phyloP scores from a whole-genome alignment of 306 rosid genomes.

The Luffa aegyptiaca region DNA sequence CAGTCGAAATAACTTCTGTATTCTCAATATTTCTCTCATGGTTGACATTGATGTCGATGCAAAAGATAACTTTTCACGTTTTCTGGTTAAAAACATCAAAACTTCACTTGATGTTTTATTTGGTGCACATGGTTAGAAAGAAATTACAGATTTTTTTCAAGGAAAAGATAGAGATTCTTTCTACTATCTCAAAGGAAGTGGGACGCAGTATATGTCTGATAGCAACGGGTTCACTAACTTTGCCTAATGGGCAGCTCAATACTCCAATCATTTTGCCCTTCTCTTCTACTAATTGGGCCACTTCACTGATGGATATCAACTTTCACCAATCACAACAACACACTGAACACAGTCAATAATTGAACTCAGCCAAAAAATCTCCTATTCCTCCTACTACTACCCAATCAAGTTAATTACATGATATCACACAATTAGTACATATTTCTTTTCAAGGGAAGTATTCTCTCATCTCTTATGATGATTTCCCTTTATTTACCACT shows the following conservation, averaged over 20 bases:
- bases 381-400: not conserved
- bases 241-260: not conserved
- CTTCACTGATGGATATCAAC: not conserved
- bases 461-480: not conserved
- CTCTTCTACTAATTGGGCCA: not conserved
- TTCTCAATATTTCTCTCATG: not conserved
- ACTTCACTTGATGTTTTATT: not conserved
- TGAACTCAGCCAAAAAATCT: not conserved
- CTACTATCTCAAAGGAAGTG: not conserved
- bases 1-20: not conserved
- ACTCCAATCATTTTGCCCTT: not conserved
- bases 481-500: not conserved
- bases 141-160: not conserved
- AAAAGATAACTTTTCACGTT: not conserved
- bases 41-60: not conserved
- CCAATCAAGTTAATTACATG: not conserved
- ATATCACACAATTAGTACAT: not conserved
- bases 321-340: not conserved
- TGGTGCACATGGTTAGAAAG: not conserved
- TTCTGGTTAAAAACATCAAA: not conserved
- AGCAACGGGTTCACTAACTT: not conserved
- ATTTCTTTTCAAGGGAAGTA: not conserved
- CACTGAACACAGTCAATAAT: not conserved
- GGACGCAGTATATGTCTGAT: not conserved
- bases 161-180: not conserved